Evolutionary conservation across 75 land plant species (phyloP).

Genomic region (Ceratopteris richardii): DNA sequence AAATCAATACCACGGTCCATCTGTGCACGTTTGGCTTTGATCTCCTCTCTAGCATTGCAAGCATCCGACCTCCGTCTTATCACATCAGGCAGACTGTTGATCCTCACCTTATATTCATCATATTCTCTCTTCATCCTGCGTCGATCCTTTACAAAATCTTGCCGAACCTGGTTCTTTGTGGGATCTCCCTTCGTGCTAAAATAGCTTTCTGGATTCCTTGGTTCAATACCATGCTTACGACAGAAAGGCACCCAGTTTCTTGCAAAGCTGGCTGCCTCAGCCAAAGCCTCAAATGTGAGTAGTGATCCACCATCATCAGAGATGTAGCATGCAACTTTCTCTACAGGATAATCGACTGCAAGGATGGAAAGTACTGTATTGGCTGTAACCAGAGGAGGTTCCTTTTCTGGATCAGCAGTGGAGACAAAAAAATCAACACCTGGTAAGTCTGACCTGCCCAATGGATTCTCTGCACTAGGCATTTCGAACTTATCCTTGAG

Average conservation of each 20-base stretch:
- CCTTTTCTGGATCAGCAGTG: constrained; percentile 84
- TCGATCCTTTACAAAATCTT: constrained; percentile 51
- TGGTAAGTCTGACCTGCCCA: constrained; percentile 72
- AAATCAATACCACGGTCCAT: constrained; percentile 10
- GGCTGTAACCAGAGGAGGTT: constrained; percentile 74
- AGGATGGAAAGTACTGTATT: constrained; percentile 82
- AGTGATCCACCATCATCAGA: constrained; percentile 76
- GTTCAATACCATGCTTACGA: constrained; percentile 43
- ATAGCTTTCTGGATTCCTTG: constrained; percentile 49
- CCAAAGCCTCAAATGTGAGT: constrained; percentile 28
- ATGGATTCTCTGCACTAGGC: constrained; percentile 49
- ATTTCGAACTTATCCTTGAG: constrained; percentile 67
- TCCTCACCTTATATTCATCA: constrained; percentile 21
- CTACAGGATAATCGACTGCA: constrained; percentile 67
- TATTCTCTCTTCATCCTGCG: constrained; percentile 30
- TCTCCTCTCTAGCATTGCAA: constrained; percentile 14
- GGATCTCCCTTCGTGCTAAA: constrained; percentile 23
- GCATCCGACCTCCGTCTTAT: constrained; percentile 13
- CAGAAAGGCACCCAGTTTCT: constrained; percentile 34
- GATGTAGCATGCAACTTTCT: constrained; percentile 43
- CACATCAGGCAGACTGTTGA: constrained; percentile 16
- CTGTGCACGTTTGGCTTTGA: constrained; percentile 10
- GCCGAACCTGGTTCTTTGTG: constrained; percentile 19
- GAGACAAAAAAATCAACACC: constrained; percentile 52
- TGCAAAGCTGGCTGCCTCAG: constrained; percentile 33